These are phyloP conservation scores for Ogataea corticis DNA, from an alignment of 805 yeast species.

Conservation along the genomic window DNA sequence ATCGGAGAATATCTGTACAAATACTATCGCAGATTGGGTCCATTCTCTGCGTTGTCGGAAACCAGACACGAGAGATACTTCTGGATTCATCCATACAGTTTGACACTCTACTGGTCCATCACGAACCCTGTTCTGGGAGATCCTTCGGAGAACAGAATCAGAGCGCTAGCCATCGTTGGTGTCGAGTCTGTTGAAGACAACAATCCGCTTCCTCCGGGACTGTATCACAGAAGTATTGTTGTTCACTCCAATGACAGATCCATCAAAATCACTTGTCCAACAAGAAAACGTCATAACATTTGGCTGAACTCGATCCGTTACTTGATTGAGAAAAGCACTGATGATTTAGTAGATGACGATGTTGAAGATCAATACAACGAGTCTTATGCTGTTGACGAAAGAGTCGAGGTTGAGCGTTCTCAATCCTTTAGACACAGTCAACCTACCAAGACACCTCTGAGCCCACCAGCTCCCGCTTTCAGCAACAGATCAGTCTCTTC, in stretches of 20 bases:
- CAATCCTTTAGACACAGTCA: slow-evolving; percentile 31
- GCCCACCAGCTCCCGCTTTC: not conserved
- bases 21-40: slow-evolving; percentile 77
- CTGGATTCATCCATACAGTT: slow-evolving; percentile 95
- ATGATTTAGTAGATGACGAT: slow-evolving; percentile 52
- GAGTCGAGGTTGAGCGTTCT: slow-evolving; percentile 30
- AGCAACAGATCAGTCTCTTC: slow-evolving; percentile 12
- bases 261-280: slow-evolving; percentile 82
- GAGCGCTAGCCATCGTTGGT: slow-evolving; percentile 75
- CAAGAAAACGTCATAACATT: slow-evolving; percentile 81
- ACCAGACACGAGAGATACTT: slow-evolving; percentile 87
- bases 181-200: slow-evolving; percentile 81
- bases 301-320: slow-evolving; percentile 87
- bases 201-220: slow-evolving; percentile 86
- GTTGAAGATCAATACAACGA: slow-evolving; percentile 38
- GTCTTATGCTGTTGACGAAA: slow-evolving; percentile 29
- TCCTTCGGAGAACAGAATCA: slow-evolving; percentile 64
- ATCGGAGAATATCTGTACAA: slow-evolving; percentile 90
- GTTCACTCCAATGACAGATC: slow-evolving; percentile 63
- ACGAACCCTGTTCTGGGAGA: slow-evolving; percentile 75
- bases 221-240: slow-evolving; percentile 80
- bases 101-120: slow-evolving; percentile 87
- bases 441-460: slow-evolving; percentile 20
- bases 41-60: slow-evolving; percentile 72
- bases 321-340: slow-evolving; percentile 64